Base-by-base conservation (phyloP, 139 green algal genomes). In the Micractinium conductrix region DNA sequence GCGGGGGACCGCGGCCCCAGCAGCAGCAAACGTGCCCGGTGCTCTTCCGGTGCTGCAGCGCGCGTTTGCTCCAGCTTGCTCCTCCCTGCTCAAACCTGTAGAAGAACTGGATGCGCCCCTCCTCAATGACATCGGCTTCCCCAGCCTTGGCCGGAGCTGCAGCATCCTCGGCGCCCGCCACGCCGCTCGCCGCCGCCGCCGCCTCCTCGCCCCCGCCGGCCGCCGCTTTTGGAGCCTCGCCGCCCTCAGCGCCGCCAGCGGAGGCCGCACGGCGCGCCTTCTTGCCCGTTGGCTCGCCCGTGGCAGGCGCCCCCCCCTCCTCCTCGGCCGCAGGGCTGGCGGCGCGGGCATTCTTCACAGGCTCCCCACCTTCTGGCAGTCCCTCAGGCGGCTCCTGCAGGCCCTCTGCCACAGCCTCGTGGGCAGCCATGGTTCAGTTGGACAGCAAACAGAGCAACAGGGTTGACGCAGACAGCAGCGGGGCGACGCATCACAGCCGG, bases 31-130 rank as follows among this genome's bases (percentile, higher is more conserved):
- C n/a, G n/a, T n/a, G n/a, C n/a, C n/a, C n/a, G n/a, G n/a, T n/a
- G n/a, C n/a, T n/a, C n/a, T n/a, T n/a, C n/a, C n/a, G n/a, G n/a
- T n/a, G n/a, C n/a, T n/a, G n/a, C n/a, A n/a, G n/a, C n/a, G n/a
- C n/a, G n/a, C n/a, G n/a, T n/a, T n/a, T n/a, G n/a, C n/a, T n/a
- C n/a, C n/a, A n/a, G n/a, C n/a, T n/a, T n/a, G n/a, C n/a, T n/a
- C n/a, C n/a, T n/a, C n/a, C n/a, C n/a, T n/a, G n/a, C 4, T 87
- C 89, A 28, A 71, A 84, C 38, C 88, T 76, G 81, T 93, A 93
- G 19, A 93, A 84, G 84, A 93, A 93, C 42, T 75, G 85, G 62
- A 93, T 85, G 42, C 50, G 78, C 6, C 90, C 90, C 74, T 90
- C 53, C 78, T 93, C 90, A 12, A 92, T 60, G 22, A 78, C 62